These are phyloP conservation scores for Lepidium sativum DNA, from an alignment of 345 rosid genomes.

Conservation along the genomic window DNA sequence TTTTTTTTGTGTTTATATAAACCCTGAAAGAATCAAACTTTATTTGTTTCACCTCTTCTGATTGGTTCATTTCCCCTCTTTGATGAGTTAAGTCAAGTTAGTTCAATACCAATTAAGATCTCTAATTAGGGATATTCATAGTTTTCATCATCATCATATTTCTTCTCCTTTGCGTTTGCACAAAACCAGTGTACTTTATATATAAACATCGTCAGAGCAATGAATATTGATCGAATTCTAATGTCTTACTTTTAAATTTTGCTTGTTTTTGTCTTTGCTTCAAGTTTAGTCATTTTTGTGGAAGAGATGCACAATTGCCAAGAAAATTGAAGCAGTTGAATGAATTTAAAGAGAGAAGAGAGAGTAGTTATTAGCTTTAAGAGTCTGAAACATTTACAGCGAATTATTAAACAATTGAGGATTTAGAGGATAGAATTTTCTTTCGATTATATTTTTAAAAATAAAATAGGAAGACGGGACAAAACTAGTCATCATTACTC, in stretches of 20 bases:
- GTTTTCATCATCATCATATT: constrained; percentile 21
- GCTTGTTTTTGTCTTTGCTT: constrained; percentile 20
- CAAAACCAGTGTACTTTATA: constrained; percentile 5
- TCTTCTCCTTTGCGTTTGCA: constrained; percentile 6
- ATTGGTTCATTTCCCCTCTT: neutral
- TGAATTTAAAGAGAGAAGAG: constrained; percentile 25
- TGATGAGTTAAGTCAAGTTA: constrained; percentile 1
- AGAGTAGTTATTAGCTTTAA: constrained; percentile 19
- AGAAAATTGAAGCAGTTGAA: constrained; percentile 31
- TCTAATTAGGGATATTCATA: constrained; percentile 10
- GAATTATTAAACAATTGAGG: constrained; percentile 25
- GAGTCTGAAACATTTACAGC: constrained; percentile 38
- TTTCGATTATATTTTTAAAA: neutral
- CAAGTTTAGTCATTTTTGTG: neutral
- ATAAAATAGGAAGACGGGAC: constrained; percentile 22
- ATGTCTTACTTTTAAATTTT: neutral
- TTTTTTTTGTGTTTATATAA: neutral
- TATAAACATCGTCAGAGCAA: neutral
- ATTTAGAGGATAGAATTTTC: constrained; percentile 14
- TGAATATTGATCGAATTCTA: constrained; percentile 17
- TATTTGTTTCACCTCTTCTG: too few relatives aligned
- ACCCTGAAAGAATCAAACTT: neutral
- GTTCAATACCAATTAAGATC: neutral
- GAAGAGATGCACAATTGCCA: constrained; percentile 33
- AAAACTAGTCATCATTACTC: constrained; percentile 70